Evolutionary conservation across 2,329 filamentous ascomycete species (phyloP).

Genomic region (Fonsecaea monophora): DNA sequence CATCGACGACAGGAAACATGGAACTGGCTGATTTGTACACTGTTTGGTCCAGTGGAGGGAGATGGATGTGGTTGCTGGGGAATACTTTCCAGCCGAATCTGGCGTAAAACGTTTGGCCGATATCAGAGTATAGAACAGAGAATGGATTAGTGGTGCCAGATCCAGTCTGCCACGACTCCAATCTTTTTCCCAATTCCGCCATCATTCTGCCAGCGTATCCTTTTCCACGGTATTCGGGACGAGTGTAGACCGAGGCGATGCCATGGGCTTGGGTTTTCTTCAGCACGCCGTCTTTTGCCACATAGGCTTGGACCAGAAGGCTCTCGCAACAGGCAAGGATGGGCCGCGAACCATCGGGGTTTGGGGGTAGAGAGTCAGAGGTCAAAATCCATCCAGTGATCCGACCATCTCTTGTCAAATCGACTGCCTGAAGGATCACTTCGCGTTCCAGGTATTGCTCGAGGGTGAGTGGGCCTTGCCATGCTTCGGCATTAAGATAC

Average conservation of each 20-base stretch:
- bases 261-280: conserved; percentile 70
- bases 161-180: conserved; percentile 61
- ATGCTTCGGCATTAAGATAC: conserved; percentile 62
- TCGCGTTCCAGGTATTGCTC: conserved; percentile 66
- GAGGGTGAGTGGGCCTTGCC: conserved; percentile 63
- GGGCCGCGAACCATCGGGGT: conserved; percentile 49
- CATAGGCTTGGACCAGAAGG: conserved; percentile 55
- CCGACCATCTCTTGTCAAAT: conserved; percentile 61
- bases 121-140: conserved; percentile 84
- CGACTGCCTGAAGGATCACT: conserved; percentile 57
- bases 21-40: conserved; percentile 36
- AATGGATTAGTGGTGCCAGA: conserved; percentile 61
- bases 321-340: conserved; percentile 68
- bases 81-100: conserved; percentile 78
- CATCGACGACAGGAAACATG: conserved; percentile 43
- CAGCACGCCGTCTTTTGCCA: conserved; percentile 48
- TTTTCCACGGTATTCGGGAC: conserved; percentile 68
- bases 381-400: conserved; percentile 68
- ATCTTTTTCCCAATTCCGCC: conserved; percentile 64
- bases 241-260: conserved; percentile 80
- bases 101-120: conserved; percentile 82
- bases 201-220: conserved; percentile 83
- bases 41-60: conserved; percentile 54
- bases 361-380: conserved; percentile 48
- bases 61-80: conserved; percentile 72